A percentile compares a stretch with the other conserved stretches of the same genome.
Evolutionary conservation across 2,329 filamentous ascomycete species (phyloP).

Genomic region (Tothia fuscella): DNA sequence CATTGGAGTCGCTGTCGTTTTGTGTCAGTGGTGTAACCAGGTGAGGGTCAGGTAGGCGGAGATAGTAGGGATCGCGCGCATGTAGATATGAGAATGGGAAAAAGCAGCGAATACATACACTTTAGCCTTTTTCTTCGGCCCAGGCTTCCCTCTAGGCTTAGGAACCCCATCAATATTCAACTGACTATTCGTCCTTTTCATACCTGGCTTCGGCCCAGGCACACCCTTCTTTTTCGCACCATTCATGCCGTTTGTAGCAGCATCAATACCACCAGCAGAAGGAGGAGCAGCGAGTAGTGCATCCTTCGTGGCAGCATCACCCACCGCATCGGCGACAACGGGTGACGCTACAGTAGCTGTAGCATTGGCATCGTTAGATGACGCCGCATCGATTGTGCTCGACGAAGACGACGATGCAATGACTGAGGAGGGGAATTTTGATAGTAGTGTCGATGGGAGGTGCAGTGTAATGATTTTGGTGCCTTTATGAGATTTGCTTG

Average conservation of each 20-base stretch:
- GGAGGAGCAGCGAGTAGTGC: slow-evolving; percentile 6
- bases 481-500: background rate
- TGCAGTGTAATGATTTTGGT: slow-evolving; percentile 1
- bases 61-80: background rate
- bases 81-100: background rate
- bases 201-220: slow-evolving; percentile 54
- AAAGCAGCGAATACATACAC: slow-evolving; percentile 51
- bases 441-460: background rate
- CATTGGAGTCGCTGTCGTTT: slow-evolving; percentile 27
- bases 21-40: background rate
- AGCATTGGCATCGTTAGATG: too few relatives aligned
- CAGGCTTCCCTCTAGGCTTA: slow-evolving; percentile 76
- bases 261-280: too few relatives aligned
- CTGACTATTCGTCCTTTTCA: slow-evolving; percentile 44
- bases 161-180: slow-evolving; percentile 42
- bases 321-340: background rate
- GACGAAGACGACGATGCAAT: background rate
- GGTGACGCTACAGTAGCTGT: background rate
- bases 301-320: background rate
- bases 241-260: too few relatives aligned
- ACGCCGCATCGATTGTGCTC: background rate
- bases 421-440: slow-evolving; percentile 4
- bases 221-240: slow-evolving; percentile 58
- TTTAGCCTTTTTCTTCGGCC: slow-evolving; percentile 91
- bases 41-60: background rate